Evolutionary conservation across 441 rosid genomes (phyloP).

Genomic region (Mallotus repandus): DNA sequence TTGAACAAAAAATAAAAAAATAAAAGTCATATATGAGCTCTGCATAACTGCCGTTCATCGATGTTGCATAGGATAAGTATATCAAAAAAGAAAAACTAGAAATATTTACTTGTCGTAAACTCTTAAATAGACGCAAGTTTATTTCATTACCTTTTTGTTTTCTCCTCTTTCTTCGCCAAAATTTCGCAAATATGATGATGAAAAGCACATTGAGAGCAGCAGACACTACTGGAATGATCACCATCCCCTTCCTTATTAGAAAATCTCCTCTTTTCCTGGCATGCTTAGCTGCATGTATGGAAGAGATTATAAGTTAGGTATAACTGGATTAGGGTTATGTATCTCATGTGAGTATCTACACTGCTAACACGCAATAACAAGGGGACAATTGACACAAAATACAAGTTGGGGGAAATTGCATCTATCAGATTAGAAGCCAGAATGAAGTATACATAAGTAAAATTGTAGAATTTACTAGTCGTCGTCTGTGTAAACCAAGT

Average conservation of each 20-base stretch:
- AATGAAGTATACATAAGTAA: too few species aligned
- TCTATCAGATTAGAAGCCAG: too few species aligned
- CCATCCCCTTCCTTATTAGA: not conserved
- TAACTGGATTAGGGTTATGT: too few species aligned
- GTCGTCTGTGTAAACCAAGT: not conserved
- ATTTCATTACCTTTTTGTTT: constrained; percentile 16
- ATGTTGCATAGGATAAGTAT: not conserved
- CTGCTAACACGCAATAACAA: too few species aligned
- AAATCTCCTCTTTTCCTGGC: not conserved
- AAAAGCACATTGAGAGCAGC: constrained; percentile 6
- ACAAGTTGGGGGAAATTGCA: not conserved
- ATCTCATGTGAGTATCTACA: too few species aligned
- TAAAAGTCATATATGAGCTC: not conserved
- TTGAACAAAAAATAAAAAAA: not conserved
- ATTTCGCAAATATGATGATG: not conserved
- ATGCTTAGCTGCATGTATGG: constrained; percentile 17
- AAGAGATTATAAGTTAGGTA: not conserved
- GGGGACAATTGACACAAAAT: not conserved
- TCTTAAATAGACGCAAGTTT: not conserved
- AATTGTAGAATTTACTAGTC: too few species aligned
- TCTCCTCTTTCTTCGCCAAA: constrained; percentile 6
- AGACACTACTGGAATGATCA: constrained; percentile 13
- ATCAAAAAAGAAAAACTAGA: too few species aligned
- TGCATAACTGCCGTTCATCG: not conserved
- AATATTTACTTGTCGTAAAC: too few species aligned